Evolutionary conservation across 2,329 filamentous ascomycete genomes (phyloP), one percentile per base, ranked within the genome.

Genomic region (Didymella exigua): DNA sequence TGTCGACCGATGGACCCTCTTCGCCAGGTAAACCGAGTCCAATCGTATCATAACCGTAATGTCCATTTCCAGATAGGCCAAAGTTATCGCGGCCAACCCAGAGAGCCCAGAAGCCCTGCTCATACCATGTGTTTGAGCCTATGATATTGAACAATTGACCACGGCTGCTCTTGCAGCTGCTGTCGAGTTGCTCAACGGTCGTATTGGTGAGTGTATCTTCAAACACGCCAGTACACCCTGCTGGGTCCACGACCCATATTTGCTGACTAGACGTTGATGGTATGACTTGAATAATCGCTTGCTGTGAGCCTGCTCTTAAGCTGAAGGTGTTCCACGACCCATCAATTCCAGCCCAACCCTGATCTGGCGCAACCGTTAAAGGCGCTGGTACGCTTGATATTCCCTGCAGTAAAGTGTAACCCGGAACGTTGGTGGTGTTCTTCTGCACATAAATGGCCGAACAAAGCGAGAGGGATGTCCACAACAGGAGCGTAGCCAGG

Each of bases 221-320:
- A 16, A 56, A 38, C 42, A 66, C 63, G 11, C 49, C 37, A 14
- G 61, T 33, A 42, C 70, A 73, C n/a, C 67, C 71, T 37, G 54
- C 50, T 27, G 42, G 80, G 33, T 72, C 59, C 38, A 91, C 77
- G 3, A 85, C 82, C 88, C 88, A 91, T 37, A 88, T 86, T 72
- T 91, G 88, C 30, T 89, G 89, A 36, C 87, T 80, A 11, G 83
- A 81, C 5, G 88, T 91, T 66, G 87, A 90, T 46, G 87, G 80
- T 11, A 84, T 77, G 45, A 86, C 80, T 60, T 83, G 81, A 29
- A 86, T 76, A 50, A 76, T 74, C 66, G 85, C 82, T 21, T 73
- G 70, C 13, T 84, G 82, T 7, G 75, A 77, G 45, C 86, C 86
- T 18, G 83, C 79, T 63, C 77, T 82, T 56, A 92, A 78, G 11